phyloP scores from a whole-genome alignment of 164 flowering plant species.

The Vitis cinerea region DNA sequence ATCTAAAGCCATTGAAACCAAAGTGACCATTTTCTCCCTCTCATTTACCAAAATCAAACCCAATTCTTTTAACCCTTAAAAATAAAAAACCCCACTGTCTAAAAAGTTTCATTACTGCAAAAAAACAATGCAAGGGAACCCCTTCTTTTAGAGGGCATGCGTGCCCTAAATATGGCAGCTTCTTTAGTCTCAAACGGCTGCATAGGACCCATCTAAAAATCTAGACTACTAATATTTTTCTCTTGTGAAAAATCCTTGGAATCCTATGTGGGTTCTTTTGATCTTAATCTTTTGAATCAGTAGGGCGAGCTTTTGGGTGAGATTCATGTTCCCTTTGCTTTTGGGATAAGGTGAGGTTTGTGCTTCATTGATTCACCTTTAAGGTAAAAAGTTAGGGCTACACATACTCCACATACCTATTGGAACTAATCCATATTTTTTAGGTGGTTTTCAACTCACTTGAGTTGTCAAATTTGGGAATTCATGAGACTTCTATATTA shows the following conservation, averaged over 20 bases:
- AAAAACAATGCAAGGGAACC: not conserved
- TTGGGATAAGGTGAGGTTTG: slow-evolving; percentile 23
- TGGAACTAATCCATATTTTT: too few relatives aligned
- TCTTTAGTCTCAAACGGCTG: not conserved
- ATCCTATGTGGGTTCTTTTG: slow-evolving; percentile 29
- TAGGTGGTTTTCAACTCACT: too few relatives aligned
- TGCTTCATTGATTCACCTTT: slow-evolving; percentile 24
- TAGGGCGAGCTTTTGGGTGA: slow-evolving; percentile 14
- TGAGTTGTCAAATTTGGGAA: too few relatives aligned
- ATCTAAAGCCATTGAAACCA: slow-evolving; percentile 22
- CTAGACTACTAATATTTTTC: not conserved
- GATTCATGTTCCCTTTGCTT: slow-evolving; percentile 26
- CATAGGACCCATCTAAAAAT: slow-evolving; percentile 3
- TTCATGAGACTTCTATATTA: too few relatives aligned
- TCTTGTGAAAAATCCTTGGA: slow-evolving; percentile 15
- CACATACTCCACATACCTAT: too few relatives aligned
- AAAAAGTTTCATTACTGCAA: too few relatives aligned
- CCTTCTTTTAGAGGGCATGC: slow-evolving; percentile 4
- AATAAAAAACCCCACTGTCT: too few relatives aligned
- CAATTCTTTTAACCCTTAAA: not conserved
- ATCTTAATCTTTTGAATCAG: slow-evolving; percentile 20
- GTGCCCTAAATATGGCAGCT: slow-evolving; percentile 17
- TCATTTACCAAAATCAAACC: not conserved
- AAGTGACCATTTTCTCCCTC: slow-evolving; percentile 14
- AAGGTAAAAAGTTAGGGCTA: not conserved